Evolutionary conservation across 768 basidiomycete species (phyloP), one percentile per base, ranked within the genome.

Genomic region (Jaapia argillacea): DNA sequence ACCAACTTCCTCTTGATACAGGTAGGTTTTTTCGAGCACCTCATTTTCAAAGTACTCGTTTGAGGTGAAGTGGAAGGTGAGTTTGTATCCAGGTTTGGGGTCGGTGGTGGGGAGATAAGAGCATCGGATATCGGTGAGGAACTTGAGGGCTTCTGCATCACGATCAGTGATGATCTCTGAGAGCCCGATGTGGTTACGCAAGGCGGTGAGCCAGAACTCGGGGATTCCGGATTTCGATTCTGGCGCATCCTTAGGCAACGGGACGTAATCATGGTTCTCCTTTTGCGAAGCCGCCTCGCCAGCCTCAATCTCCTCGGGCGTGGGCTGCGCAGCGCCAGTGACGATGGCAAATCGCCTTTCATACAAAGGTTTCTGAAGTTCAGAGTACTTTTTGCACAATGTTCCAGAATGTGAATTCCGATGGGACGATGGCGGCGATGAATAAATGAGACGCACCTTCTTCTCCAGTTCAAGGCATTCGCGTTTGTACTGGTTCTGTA

Each of bases 181-280:
- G 44, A 97, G 72, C 40, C 78, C 88, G 43, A 84, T 63, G 61
- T 98, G 92, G 65, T 96, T 98, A 51, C 86, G 80, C 43, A 98
- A 72, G 2, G 92, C 90, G 1, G 96, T 98, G 54, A 96, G 79
- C 94, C 94, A 99, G 75, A 99, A 99, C 55, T 94, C 85, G 41
- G 93, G 89, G 52, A 99, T 88, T 42, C 81, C 72, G 27, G 61
- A 53, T 37, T 63, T 58, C 5, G 55, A 53, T 18, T 49, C 24
- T 38, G 54, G 54, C 10, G 20, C 20, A 28, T 51, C 51, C 18
- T 52, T 46, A 22, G 55, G 46, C 22, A 89, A 70, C 16, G 77
- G 69, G 22, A 67, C 67, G 63, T 85, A 83, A 0, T 81, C 72
- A 23, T 72, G 77, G 50, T 92, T 81, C 41, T 87, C 88, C 58